phyloP scores from a whole-genome alignment of 257 asterid genomes.

The Parsonsia alboflavescens region DNA sequence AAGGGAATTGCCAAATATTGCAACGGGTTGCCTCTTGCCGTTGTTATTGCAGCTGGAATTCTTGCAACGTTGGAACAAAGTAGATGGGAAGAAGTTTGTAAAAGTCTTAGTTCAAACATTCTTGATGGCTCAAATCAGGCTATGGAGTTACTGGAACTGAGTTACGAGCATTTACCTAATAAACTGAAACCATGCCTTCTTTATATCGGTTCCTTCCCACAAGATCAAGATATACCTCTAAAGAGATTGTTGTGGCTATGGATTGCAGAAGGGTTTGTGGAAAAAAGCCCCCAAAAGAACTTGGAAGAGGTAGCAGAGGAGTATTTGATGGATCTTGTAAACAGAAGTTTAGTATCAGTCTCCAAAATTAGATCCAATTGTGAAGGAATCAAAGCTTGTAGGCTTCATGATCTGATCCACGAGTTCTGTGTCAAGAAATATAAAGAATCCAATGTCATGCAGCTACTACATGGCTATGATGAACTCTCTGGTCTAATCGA shows the following conservation, averaged over 20 bases:
- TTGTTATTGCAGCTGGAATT: conserved; percentile 2
- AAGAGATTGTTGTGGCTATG: conserved; percentile 17
- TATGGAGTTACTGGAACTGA: not conserved
- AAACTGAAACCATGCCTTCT: conserved; percentile 14
- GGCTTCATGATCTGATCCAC: not conserved
- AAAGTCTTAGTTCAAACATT: not conserved
- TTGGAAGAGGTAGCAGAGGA: not conserved
- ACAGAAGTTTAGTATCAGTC: conserved; percentile 1
- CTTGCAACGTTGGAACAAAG: not conserved
- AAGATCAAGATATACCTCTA: conserved; percentile 10
- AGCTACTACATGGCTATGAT: too few species aligned
- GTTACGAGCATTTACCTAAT: conserved; percentile 17
- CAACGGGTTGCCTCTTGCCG: conserved; percentile 5
- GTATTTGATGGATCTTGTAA: not conserved
- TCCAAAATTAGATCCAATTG: not conserved
- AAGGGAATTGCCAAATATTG: not conserved
- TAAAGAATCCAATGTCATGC: not conserved
- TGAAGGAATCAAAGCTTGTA: not conserved
- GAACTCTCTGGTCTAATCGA: not conserved
- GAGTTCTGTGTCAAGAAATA: not conserved
- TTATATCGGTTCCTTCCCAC: conserved; percentile 13
- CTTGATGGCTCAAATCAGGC: not conserved
- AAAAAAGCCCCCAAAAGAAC: not conserved
- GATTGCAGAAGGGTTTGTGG: conserved; percentile 20
- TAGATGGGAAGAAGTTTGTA: not conserved